Base-by-base conservation (phyloP, 768 basidiomycete genomes). In the Scleroderma citrinum region DNA sequence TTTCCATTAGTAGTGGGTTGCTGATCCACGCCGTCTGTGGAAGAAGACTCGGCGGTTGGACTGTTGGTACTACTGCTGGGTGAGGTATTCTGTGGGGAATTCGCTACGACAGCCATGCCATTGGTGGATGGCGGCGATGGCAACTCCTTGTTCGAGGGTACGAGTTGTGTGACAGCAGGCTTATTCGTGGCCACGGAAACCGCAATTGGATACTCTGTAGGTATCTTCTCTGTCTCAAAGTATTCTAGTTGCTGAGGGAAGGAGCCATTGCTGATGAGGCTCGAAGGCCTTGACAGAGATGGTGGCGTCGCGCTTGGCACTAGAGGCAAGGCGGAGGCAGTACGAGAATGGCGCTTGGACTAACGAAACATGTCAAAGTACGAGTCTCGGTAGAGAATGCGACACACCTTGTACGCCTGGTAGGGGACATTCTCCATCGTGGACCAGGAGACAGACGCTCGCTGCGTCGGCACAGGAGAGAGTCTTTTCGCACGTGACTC, bases 311-410 rank as follows among this genome's bases (percentile, higher is more conserved):
- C 57, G 37, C 63, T 63, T 8, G 59, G 61, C 1, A 53, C 48
- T 44, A 62, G 51, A 30, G 51, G 59, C 37, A 58, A 56, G 17
- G 55, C 57, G 1, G 77, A 76, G 16, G 61, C 44, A 3, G 61
- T 68, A 44, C 73, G 69, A 1, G 72, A 72, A 52, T 77, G 77
- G 21, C 76, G 68, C 59, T 76, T 78, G 12, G 77, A 68, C 76
- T 77, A 39, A 44, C 4, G 6, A 47, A 0, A 3, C 1, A n/a
- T 21, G 48, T 61, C 20, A 58, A 54, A 30, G 29, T 1, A 5
- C 12, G 7, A 31, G 14, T 3, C 14, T 1, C 13, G 2, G 3
- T 0, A 30, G 3, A 43, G 4, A 17, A 31, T 14, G 1, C 13
- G 1, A 54, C 61, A 47, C 46, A 73, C 76, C 66, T 60, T 75